phyloP scores from a whole-genome alignment of 345 rosid species.

The Turnera subulata region DNA sequence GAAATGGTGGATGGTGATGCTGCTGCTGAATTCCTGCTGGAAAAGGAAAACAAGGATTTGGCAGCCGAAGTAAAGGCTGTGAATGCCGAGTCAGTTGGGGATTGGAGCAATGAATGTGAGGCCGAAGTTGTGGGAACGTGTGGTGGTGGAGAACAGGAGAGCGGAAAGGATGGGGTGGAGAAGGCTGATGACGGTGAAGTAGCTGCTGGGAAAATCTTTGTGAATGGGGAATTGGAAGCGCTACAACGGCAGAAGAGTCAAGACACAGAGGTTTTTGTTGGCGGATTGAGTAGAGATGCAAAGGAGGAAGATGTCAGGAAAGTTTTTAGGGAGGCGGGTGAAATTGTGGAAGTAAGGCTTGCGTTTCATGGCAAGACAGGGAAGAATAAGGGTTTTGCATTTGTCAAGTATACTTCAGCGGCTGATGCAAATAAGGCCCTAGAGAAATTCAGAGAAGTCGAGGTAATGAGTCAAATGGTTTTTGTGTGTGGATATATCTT shows the following conservation, averaged over 20 bases:
- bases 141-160: slow-evolving; percentile 1
- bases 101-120: neutral
- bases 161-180: slow-evolving; percentile 4
- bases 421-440: slow-evolving; percentile 23
- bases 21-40: neutral
- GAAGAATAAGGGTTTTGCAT: slow-evolving; percentile 28
- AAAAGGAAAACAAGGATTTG: neutral
- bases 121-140: neutral
- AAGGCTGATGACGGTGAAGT: neutral
- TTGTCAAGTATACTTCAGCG: slow-evolving; percentile 25
- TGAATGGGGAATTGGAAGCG: slow-evolving; percentile 29
- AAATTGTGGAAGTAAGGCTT: slow-evolving; percentile 20
- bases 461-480: slow-evolving; percentile 5
- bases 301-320: slow-evolving; percentile 28
- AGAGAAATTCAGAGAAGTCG: slow-evolving; percentile 19
- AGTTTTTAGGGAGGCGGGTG: slow-evolving; percentile 27
- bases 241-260: slow-evolving; percentile 23
- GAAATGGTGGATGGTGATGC: neutral
- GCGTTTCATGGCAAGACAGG: slow-evolving; percentile 12
- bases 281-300: slow-evolving; percentile 24
- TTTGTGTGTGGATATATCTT: too few species aligned
- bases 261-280: slow-evolving; percentile 29
- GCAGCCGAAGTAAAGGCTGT: neutral
- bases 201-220: slow-evolving; percentile 11
- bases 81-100: slow-evolving; percentile 4